phyloP scores from a whole-genome alignment of 2,329 filamentous ascomycete species.

The Tetracladium maxilliforme region DNA sequence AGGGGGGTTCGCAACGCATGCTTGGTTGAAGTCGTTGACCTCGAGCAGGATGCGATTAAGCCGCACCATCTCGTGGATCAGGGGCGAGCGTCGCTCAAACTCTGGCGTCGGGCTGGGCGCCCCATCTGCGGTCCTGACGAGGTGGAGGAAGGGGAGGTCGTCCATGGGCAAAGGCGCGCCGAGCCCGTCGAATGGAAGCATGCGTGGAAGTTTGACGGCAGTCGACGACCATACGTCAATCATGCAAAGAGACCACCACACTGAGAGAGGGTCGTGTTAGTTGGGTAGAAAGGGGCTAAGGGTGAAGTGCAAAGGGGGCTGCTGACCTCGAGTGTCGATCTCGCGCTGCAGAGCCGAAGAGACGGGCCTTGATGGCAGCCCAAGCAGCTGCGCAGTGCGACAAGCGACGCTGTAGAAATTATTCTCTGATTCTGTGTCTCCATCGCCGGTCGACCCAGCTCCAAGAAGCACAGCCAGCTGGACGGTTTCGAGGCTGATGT shows the following conservation, averaged over 20 bases:
- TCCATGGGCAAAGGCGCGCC: conserved; percentile 21
- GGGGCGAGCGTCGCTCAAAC: conserved; percentile 9
- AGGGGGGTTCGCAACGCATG: conserved; percentile 11
- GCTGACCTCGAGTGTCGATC: conserved; percentile 15
- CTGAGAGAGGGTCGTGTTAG: too few species aligned
- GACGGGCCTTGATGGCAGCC: conserved; percentile 16
- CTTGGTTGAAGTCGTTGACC: conserved; percentile 20
- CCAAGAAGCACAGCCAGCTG: conserved; percentile 24
- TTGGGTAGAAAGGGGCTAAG: neutral
- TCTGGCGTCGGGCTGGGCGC: conserved; percentile 8
- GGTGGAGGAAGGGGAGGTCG: conserved; percentile 17
- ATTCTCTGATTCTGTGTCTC: conserved; percentile 18
- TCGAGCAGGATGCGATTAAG: conserved; percentile 19
- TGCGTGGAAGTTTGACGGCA: conserved; percentile 17
- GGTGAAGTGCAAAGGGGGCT: neutral
- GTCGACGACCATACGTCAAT: conserved; percentile 23
- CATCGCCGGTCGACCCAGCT: conserved; percentile 15
- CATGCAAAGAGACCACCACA: conserved; percentile 24
- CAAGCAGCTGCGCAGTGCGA: conserved; percentile 18
- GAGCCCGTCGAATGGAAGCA: conserved; percentile 11
- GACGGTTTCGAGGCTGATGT: conserved; percentile 19
- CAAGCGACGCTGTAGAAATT: conserved; percentile 21
- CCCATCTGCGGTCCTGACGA: conserved; percentile 8
- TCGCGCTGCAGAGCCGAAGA: conserved; percentile 16
- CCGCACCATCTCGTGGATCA: conserved; percentile 18